A percentile compares a stretch with the other conserved stretches of the same genome.
Conservation (phyloP, 139 green algal genomes). For the Asterochloris erici region DNA sequence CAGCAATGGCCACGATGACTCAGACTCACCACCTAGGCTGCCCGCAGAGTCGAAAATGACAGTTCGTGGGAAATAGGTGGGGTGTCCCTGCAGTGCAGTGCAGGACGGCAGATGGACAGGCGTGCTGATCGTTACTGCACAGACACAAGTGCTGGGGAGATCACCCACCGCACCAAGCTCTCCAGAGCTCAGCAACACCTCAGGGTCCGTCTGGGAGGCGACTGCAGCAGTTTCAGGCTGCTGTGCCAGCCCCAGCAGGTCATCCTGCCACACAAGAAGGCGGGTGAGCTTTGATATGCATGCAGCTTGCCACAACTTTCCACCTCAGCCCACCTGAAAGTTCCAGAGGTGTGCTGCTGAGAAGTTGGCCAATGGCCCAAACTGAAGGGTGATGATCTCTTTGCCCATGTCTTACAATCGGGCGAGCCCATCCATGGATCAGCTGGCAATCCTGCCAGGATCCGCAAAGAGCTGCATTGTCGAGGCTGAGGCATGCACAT, state of each 20-base stretch:
- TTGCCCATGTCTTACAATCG: not conserved
- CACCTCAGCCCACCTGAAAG: slow-evolving; percentile 61
- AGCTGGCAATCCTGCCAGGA: not conserved
- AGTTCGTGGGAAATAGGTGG: slow-evolving; percentile 52
- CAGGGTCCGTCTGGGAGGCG: slow-evolving; percentile 34
- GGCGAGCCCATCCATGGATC: not conserved
- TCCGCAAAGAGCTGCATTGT: not conserved
- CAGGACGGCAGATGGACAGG: not conserved
- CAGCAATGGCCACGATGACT: too few relatives aligned
- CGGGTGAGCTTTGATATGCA: slow-evolving; percentile 1
- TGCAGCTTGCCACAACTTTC: not conserved
- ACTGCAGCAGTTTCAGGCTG: slow-evolving; percentile 26
- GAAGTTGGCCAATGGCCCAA: slow-evolving; percentile 78
- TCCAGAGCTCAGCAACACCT: slow-evolving; percentile 40
- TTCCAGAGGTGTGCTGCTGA: slow-evolving; percentile 89
- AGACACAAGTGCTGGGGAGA: too few relatives aligned
- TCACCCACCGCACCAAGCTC: not conserved
- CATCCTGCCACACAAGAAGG: slow-evolving; percentile 51
- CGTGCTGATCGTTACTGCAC: too few relatives aligned
- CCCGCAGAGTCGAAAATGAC: slow-evolving; percentile 64
- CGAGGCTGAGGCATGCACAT: too few relatives aligned
- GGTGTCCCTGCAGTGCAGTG: slow-evolving; percentile 34
- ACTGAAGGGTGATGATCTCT: slow-evolving; percentile 78
- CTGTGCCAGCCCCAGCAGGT: slow-evolving; percentile 48
- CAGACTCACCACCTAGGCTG: slow-evolving; percentile 45